Base-by-base conservation (phyloP, 306 rosid genomes). In the Crotalaria pallida region DNA sequence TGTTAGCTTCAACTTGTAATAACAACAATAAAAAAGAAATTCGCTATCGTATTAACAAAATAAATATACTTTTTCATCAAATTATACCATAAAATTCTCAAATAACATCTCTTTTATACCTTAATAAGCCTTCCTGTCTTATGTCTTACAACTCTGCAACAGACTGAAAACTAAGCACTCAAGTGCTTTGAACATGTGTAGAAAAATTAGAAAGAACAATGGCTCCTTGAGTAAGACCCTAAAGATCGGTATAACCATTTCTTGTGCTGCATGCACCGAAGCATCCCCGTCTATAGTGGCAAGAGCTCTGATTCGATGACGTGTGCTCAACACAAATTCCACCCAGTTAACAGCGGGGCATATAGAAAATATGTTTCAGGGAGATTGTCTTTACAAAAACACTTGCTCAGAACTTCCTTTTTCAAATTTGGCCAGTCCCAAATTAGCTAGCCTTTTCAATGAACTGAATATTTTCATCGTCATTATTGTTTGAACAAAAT, bases 401-500 rank as follows among this genome's bases (percentile, higher is more conserved):
- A 33, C 34, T 23, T 10, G 53, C 44, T 27, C 41, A 27, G 11
- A 67, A 66, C 65, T 68, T 72, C 31, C 48, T 10, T 47, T 50
- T 31, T 41, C 68, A 69, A 49, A 73, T 33, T 73, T 36, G 49
- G 63, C 59, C 77, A 67, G 51, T 73, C 55, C 55, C 72, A 71
- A 58, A 49, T 71, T 40, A 26, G 21, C 70, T 40, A 38, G 60
- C 49, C 66, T 26, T 24, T 43, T 69, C 43, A 10, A 69, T 65
- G 48, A 78, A 31, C 41, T 36, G 55, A 24, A 47, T 71, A 36
- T 52, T 65, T 41, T 56, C 55, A 76, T 55, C 31, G 53, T 72
- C 56, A 71, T 84, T 78, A 69, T 71, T 85, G 69, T 72, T 33
- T 44, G 52, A 59, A 78, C 63, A 73, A 77, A 78, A 78, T 60